These are phyloP conservation scores for Didymella exigua DNA, from an alignment of 2,329 filamentous ascomycete species.

Conservation along the genomic window DNA sequence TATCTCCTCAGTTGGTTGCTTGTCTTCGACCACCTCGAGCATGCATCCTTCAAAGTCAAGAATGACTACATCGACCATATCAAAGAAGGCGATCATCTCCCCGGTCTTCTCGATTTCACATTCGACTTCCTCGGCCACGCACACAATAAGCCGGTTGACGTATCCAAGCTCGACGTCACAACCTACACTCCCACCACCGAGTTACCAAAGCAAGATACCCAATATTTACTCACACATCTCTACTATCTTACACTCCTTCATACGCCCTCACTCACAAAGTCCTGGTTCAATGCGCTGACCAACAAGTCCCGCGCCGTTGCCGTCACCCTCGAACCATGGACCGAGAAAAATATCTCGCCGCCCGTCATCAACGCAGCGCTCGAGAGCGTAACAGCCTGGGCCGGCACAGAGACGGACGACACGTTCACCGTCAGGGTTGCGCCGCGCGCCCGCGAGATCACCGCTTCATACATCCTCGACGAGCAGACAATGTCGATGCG, in stretches of 20 bases:
- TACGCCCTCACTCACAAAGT: constrained; percentile 76
- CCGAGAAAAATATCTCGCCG: constrained; percentile 75
- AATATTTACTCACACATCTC: constrained; percentile 83
- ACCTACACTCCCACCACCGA: constrained; percentile 66
- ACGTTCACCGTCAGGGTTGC: constrained; percentile 73
- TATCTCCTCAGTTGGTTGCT: constrained; percentile 91
- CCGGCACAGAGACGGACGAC: constrained; percentile 49
- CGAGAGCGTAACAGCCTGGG: constrained; percentile 71
- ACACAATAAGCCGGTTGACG: constrained; percentile 71
- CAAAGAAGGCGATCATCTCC: constrained; percentile 72
- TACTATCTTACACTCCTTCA: constrained; percentile 83
- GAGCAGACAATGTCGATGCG: constrained; percentile 82
- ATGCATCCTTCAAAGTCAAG: constrained; percentile 81
- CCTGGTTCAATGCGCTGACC: constrained; percentile 74
- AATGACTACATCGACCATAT: constrained; percentile 80
- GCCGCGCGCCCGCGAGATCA: constrained; percentile 73
- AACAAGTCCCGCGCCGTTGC: constrained; percentile 80
- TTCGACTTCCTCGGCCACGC: constrained; percentile 86
- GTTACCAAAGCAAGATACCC: constrained; percentile 71
- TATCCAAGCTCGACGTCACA: constrained; percentile 72
- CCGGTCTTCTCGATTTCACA: constrained; percentile 74
- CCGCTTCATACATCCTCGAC: constrained; percentile 84
- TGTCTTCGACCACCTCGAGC: constrained; percentile 82
- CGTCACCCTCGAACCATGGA: constrained; percentile 81
- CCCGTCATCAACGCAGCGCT: constrained; percentile 70